Conservation (phyloP, 352 stramenopile genomes). For the Pythium biforme region DNA sequence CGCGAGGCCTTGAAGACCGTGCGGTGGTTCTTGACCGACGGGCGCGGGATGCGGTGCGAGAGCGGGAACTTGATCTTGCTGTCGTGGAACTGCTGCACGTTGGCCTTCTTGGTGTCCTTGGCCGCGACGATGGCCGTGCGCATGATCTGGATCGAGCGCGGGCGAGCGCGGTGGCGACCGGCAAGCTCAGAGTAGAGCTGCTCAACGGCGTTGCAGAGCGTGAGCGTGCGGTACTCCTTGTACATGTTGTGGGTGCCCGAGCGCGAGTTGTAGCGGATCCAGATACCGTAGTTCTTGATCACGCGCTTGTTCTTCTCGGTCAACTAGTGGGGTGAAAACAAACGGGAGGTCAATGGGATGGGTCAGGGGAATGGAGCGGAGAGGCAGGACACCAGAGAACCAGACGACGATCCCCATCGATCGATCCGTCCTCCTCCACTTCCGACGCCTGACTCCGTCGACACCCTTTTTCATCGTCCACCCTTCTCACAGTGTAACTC, state of each 20-base stretch:
- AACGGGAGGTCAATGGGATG: not conserved
- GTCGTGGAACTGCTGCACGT: slow-evolving; percentile 97
- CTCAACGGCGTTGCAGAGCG: slow-evolving; percentile 96
- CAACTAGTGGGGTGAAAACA: slow-evolving; percentile 54
- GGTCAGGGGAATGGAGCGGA: not conserved
- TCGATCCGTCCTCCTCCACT: not conserved
- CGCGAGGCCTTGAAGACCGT: slow-evolving; percentile 95
- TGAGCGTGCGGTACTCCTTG: slow-evolving; percentile 99
- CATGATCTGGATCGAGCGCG: slow-evolving; percentile 99
- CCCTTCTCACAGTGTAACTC: not conserved
- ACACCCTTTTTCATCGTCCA: not conserved
- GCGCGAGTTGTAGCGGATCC: slow-evolving; percentile 99
- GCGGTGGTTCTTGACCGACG: slow-evolving; percentile 94
- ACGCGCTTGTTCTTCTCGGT: slow-evolving; percentile 97
- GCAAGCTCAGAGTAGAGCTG: slow-evolving; percentile 99
- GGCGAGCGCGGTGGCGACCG: slow-evolving; percentile 95
- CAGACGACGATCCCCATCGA: not conserved
- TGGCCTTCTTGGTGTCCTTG: slow-evolving; percentile 96
- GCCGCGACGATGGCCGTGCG: slow-evolving; percentile 94
- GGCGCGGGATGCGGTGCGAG: slow-evolving; percentile 93
- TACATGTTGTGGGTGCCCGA: slow-evolving; percentile 99
- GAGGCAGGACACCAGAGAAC: not conserved
- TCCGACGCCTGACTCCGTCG: not conserved
- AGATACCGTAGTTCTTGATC: slow-evolving; percentile 99
- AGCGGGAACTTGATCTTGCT: slow-evolving; percentile 98